Conservation (phyloP, 345 rosid genomes). For the Hibiscus syriacus region DNA sequence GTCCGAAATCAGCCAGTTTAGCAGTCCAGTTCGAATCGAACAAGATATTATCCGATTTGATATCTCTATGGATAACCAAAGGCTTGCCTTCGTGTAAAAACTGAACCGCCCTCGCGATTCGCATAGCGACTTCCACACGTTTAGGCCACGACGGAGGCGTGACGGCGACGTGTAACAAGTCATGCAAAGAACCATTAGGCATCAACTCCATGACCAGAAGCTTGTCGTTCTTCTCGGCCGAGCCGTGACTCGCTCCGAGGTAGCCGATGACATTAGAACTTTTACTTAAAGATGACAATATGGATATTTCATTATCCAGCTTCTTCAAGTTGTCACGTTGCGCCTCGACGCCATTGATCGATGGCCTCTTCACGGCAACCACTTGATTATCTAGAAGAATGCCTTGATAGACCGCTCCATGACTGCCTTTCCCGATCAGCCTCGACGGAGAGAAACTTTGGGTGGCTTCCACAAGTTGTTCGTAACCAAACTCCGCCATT, state of each 20-base stretch:
- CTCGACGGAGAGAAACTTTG: slow-evolving; percentile 44
- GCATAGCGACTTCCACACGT: slow-evolving; percentile 50
- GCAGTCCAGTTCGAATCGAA: slow-evolving; percentile 49
- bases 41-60: slow-evolving; percentile 61
- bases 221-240: slow-evolving; percentile 12
- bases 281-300: slow-evolving; percentile 39
- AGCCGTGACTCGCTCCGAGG: slow-evolving; percentile 27
- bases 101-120: slow-evolving; percentile 51
- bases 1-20: slow-evolving; percentile 66
- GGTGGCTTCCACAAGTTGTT: slow-evolving; percentile 47
- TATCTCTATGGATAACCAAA: slow-evolving; percentile 56
- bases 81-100: slow-evolving; percentile 42
- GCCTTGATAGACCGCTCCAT: slow-evolving; percentile 51
- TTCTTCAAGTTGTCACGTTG: slow-evolving; percentile 34
- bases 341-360: slow-evolving; percentile 10
- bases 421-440: slow-evolving; percentile 78
- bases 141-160: slow-evolving; percentile 41
- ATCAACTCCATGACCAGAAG: slow-evolving; percentile 66
- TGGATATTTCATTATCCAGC: slow-evolving; percentile 44
- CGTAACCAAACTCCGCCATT: slow-evolving; percentile 36
- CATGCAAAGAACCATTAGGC: slow-evolving; percentile 68
- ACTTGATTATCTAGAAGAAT: slow-evolving; percentile 15
- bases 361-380: slow-evolving; percentile 54
- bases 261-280: slow-evolving; percentile 35
- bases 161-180: slow-evolving; percentile 35